phyloP scores from a whole-genome alignment of 768 basidiomycete species.

The Artomyces pyxidatus region DNA sequence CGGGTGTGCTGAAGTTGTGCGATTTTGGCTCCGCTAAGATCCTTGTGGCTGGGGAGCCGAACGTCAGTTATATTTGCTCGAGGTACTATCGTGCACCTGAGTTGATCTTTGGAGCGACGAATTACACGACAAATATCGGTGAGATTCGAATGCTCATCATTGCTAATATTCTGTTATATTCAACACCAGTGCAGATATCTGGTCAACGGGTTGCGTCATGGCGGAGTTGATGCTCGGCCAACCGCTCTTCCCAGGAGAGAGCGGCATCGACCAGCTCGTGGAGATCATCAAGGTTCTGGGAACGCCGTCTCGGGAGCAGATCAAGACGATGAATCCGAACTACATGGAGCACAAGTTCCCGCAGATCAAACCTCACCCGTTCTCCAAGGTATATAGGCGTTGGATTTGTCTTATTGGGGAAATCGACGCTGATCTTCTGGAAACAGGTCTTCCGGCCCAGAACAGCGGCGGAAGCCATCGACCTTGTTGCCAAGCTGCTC shows the following conservation, averaged over 20 bases:
- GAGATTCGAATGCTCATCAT: constrained; percentile 22
- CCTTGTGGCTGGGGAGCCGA: constrained; percentile 93
- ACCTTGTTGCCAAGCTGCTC: constrained; percentile 87
- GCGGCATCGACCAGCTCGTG: constrained; percentile 97
- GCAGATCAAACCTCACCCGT: constrained; percentile 99
- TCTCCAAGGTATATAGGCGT: constrained; percentile 67
- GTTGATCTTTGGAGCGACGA: constrained; percentile 98
- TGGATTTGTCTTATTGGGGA: constrained; percentile 10
- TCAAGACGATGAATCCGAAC: constrained; percentile 99
- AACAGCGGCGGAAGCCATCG: constrained; percentile 93
- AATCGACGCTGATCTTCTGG: constrained; percentile 1
- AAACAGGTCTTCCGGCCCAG: constrained; percentile 93
- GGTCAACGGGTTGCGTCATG: constrained; percentile 99
- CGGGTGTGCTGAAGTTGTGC: constrained; percentile 94
- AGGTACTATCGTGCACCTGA: constrained; percentile 99
- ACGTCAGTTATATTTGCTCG: constrained; percentile 99
- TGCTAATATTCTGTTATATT: not conserved
- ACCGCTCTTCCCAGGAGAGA: constrained; percentile 97
- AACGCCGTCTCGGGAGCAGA: constrained; percentile 96
- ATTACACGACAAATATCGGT: constrained; percentile 99
- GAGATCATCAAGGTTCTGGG: constrained; percentile 99
- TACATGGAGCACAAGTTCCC: constrained; percentile 99
- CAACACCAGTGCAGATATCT: constrained; percentile 61
- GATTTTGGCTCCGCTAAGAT: constrained; percentile 99
- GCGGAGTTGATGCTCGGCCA: constrained; percentile 99